These are phyloP conservation scores for Magnusiomyces sp. DNA, from an alignment of 1,139 yeast species.

Conservation along the genomic window DNA sequence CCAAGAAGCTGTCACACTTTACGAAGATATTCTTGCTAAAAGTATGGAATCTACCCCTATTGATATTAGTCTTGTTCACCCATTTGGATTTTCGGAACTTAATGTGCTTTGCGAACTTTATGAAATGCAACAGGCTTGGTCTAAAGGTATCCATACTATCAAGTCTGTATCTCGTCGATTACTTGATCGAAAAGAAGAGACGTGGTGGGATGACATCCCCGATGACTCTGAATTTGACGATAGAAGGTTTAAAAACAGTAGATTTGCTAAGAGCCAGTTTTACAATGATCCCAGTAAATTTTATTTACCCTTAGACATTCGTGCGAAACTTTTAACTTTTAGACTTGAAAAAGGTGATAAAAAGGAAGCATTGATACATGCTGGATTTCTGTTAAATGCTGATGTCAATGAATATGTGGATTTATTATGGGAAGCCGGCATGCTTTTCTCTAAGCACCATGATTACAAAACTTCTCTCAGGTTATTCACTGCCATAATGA, in stretches of 20 bases:
- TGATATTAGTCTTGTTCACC: constrained; percentile 21
- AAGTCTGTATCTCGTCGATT: constrained; percentile 79
- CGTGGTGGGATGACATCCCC: constrained; percentile 71
- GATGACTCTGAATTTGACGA: constrained; percentile 77
- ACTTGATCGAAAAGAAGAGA: constrained; percentile 59
- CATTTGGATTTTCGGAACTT: constrained; percentile 80
- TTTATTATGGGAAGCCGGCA: constrained; percentile 68
- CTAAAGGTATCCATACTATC: constrained; percentile 53
- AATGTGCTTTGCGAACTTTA: constrained; percentile 77
- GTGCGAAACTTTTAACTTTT: constrained; percentile 69
- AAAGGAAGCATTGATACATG: constrained; percentile 66
- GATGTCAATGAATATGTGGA: constrained; percentile 61
- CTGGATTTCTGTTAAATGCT: constrained; percentile 48
- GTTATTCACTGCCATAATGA: constrained; percentile 34
- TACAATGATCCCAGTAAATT: constrained; percentile 19
- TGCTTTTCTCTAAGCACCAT: constrained; percentile 59
- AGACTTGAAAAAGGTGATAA: constrained; percentile 57
- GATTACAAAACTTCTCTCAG: constrained; percentile 64
- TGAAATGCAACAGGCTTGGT: constrained; percentile 56
- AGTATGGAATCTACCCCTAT: constrained; percentile 18
- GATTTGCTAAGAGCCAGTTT: constrained; percentile 16
- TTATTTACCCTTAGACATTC: constrained; percentile 72
- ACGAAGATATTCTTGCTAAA: constrained; percentile 36
- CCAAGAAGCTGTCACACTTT: constrained; percentile 73
- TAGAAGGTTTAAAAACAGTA: constrained; percentile 36